These are phyloP conservation scores for Fusarium torreyae DNA, from an alignment of 2,329 filamentous ascomycete genomes.

Conservation along the genomic window DNA sequence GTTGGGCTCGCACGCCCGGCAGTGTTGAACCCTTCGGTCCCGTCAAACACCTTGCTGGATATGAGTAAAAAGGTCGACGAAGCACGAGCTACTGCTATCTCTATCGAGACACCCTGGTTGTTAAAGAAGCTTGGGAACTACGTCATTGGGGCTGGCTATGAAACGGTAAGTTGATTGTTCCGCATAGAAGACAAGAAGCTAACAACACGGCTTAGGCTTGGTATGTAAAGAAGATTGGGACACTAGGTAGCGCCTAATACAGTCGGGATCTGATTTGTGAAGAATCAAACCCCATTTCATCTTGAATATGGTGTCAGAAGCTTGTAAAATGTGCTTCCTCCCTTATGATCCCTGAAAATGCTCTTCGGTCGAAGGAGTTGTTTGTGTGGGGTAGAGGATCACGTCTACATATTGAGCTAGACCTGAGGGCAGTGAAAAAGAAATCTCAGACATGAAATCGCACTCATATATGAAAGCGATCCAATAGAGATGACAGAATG, in stretches of 20 bases:
- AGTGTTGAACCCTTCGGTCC: not conserved
- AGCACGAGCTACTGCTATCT: not conserved
- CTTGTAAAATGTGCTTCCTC: no score
- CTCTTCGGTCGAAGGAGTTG: no score
- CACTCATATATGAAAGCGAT: constrained; percentile 52
- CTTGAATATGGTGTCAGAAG: no score
- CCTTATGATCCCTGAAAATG: no score
- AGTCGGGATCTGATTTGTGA: no score
- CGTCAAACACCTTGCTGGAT: not conserved
- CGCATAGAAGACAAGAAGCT: not conserved
- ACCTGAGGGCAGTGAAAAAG: constrained; percentile 48
- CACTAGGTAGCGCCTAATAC: no score
- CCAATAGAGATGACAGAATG: constrained; percentile 50
- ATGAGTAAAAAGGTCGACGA: not conserved
- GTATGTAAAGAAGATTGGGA: not conserved
- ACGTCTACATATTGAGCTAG: constrained; percentile 51
- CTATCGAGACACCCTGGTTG: not conserved
- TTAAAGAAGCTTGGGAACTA: constrained; percentile 1
- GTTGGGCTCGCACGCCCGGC: not conserved
- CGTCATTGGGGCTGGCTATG: not conserved
- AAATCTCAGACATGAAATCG: constrained; percentile 53
- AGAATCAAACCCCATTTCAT: no score
- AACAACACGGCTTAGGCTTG: not conserved
- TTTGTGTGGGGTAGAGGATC: constrained; percentile 22
- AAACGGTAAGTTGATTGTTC: not conserved